phyloP scores from a whole-genome alignment of 306 rosid species.

The Cucumis melo region DNA sequence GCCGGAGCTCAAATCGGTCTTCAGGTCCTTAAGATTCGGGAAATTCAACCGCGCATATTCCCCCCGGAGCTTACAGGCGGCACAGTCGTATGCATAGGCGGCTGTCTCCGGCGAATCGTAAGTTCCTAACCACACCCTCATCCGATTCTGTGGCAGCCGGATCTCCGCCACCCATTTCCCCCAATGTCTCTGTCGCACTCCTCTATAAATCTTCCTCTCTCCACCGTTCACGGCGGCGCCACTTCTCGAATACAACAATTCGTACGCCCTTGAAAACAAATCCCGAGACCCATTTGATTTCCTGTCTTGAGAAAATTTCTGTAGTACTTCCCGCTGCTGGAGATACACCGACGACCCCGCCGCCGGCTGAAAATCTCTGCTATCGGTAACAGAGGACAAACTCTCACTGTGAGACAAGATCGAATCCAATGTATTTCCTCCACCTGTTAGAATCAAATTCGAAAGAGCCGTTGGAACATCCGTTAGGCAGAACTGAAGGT shows the following conservation, averaged over 20 bases:
- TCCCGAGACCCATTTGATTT: conserved; percentile 8
- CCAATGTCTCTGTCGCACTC: conserved; percentile 99
- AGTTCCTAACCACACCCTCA: conserved; percentile 96
- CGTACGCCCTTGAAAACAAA: not conserved
- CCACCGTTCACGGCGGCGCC: conserved; percentile 15
- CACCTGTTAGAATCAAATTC: conserved; percentile 36
- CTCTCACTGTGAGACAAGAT: conserved; percentile 47
- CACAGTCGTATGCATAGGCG: conserved; percentile 93
- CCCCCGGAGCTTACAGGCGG: conserved; percentile 83
- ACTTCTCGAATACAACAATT: not conserved
- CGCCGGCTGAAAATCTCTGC: conserved; percentile 19
- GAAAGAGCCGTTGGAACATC: conserved; percentile 4
- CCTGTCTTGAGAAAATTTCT: conserved; percentile 45
- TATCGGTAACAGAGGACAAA: not conserved
- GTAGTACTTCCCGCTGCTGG: conserved; percentile 65
- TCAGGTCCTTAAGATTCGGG: conserved; percentile 66
- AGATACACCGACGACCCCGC: conserved; percentile 70
- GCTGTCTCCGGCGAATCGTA: conserved; percentile 92
- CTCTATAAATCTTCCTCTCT: conserved; percentile 80
- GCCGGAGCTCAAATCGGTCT: conserved; percentile 31
- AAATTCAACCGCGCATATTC: conserved; percentile 92
- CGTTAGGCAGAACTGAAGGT: not conserved
- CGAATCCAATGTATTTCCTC: conserved; percentile 69
- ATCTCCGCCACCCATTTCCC: conserved; percentile 99
- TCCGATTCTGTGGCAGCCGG: conserved; percentile 88